Evolutionary conservation across 352 stramenopile species (phyloP), one percentile per base, ranked within the genome.

Genomic region (Phytophthora colocasiae): DNA sequence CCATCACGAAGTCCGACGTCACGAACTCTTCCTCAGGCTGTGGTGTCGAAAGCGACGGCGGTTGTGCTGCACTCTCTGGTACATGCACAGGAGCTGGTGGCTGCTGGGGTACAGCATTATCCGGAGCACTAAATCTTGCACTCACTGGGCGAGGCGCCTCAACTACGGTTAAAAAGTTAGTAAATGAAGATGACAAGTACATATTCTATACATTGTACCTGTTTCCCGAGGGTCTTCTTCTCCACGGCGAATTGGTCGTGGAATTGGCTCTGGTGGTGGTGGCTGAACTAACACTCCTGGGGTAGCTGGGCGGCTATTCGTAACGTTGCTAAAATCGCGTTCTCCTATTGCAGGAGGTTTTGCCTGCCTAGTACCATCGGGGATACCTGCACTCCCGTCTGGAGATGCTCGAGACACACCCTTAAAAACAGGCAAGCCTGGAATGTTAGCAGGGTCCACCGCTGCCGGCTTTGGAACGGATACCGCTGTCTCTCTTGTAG

Each of bases 1-100:
- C 87, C 73, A 88, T 90, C 44, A 96, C 82, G 54, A 84, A 94
- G 41, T 93, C 82, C 0, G 81, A 82, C 15, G 80, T 91, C 14
- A 81, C 63, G 14, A 84, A 27, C 3, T 63, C 46, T 31, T 78
- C 63, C 19, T 71, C 44, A 24, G 66, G 27, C 12, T 17, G 26
- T 61, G 47, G 43, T 39, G 54, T 24, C 46, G 38, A 22, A 32
- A 57, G 6, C 8, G 39, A 47, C 38, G 47, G 46, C 56, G 17
- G 34, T 19, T 61, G 26, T 41, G 40, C 39, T 26, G 26, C 52
- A 47, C 17, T 38, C 12, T 56, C 53, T 50, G 47, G 19, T 29
- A 40, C 40, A 29, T 65, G 27, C 22, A 22, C 22, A 40, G 39
- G 40, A n/a, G 6, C 41, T 51, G 57, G 15, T 49, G 38, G 10